Base-by-base conservation (phyloP, 192 early-diverging fungal genomes). In the Linnemannia zychae region DNA sequence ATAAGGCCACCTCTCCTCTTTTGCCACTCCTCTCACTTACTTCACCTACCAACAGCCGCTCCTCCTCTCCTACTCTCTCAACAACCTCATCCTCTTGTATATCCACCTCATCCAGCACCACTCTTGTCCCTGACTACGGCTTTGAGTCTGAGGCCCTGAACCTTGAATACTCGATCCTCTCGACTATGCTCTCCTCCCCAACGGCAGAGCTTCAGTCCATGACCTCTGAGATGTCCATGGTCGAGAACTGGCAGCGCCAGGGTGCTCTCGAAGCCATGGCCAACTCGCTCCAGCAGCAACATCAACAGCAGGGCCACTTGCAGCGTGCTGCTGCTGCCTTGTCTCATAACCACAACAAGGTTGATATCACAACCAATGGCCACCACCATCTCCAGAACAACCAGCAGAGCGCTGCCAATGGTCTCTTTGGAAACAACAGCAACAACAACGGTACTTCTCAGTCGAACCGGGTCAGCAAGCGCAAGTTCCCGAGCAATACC, bases 121-220 rank as follows among this genome's bases (percentile, higher is more conserved):
- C 76, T 20, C 33, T 67, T 20, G 24, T 75, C 11, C 82, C 71
- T 7, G 82, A 84, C 57, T 74, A 90, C 82, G 91, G 92, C 24
- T 99, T 99, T 92, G 95, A 94, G 48, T 99, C 98, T 7, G 96
- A 96, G 47, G 90, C 95, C 36, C 89, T 95, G 78, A 98, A 96
- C 84, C 92, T 97, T 31, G 98, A 99, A 85, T 97, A 97, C 82
- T 92, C 94, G n/a, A 94, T 98, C 67, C 87, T 98, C 33, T 96
- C 95, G 7, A 96, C 92, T 76, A 98, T 98, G 96, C 90, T 98
- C 28, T 87, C 91, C 40, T 87, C 88, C 15, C 79, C 85, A 0
- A 74, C 76, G 1, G 48, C 77, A 77, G 76, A 78, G 34, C 68
- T 78, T 16, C 65, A 77, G 52, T 74, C 82, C n/a, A 75, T 86